These are phyloP conservation scores for Tuctoria greenei DNA, from an alignment of 176 grass and related monocot species.

Conservation along the genomic window DNA sequence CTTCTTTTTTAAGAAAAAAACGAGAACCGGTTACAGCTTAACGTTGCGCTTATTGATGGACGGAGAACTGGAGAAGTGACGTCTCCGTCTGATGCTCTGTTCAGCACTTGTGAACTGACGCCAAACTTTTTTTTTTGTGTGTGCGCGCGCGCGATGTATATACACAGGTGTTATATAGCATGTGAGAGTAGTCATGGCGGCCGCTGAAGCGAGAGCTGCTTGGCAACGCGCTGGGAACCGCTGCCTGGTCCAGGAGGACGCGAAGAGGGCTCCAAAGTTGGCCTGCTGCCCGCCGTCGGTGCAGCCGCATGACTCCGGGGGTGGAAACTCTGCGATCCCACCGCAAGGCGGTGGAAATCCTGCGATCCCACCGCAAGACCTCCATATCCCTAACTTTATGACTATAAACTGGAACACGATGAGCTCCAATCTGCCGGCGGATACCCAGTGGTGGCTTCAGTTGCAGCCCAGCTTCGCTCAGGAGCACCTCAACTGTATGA, in stretches of 20 bases:
- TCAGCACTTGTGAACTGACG: background rate
- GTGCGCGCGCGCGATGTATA: background rate
- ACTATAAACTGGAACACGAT: constrained; percentile 66
- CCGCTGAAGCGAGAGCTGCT: constrained; percentile 88
- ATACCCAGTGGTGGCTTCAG: constrained; percentile 86
- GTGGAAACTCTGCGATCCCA: constrained; percentile 22
- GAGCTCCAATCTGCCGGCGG: constrained; percentile 51
- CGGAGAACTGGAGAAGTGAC: no score
- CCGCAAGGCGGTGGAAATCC: constrained; percentile 28
- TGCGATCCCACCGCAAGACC: constrained; percentile 37
- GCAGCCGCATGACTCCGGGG: constrained; percentile 34
- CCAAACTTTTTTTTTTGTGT: no score
- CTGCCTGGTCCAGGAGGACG: constrained; percentile 85
- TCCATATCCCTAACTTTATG: constrained; percentile 48
- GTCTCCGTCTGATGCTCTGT: background rate
- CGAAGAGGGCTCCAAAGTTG: constrained; percentile 83
- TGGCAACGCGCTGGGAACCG: constrained; percentile 93
- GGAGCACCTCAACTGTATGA: constrained; percentile 46
- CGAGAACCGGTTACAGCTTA: background rate
- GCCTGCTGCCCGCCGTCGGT: constrained; percentile 48
- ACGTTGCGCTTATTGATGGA: background rate
- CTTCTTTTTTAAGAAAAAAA: no score
- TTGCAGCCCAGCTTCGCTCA: constrained; percentile 68
- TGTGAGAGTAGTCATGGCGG: constrained; percentile 65
- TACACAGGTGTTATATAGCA: constrained; percentile 24